phyloP scores from a whole-genome alignment of 2,329 filamentous ascomycete genomes.

The Aspergillus ruber region DNA sequence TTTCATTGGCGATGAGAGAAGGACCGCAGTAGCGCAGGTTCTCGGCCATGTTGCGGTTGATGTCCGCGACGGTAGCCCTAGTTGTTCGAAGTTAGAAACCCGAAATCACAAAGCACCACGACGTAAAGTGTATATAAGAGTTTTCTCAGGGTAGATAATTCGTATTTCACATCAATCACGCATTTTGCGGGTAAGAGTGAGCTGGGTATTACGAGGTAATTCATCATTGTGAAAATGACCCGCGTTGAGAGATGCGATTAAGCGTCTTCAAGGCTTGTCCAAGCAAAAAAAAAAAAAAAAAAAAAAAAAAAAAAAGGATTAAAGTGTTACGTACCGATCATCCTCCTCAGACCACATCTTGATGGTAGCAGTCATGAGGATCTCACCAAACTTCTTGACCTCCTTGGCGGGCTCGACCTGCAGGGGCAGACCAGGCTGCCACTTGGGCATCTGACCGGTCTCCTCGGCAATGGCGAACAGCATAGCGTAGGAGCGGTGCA shows the following conservation, averaged over 20 bases:
- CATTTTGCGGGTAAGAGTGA: constrained; percentile 86
- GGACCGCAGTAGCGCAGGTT: constrained; percentile 89
- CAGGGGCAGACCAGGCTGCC: constrained; percentile 79
- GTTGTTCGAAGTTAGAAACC: constrained; percentile 37
- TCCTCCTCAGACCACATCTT: constrained; percentile 82
- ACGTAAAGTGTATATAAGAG: constrained; percentile 33
- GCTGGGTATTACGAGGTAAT: constrained; percentile 89
- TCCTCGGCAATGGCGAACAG: constrained; percentile 85
- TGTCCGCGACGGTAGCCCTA: constrained; percentile 84
- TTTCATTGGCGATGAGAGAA: constrained; percentile 67
- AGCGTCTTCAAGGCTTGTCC: constrained; percentile 1
- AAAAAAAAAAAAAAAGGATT: constrained; percentile 8
- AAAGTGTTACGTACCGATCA: constrained; percentile 68
- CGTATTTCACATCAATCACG: constrained; percentile 86
- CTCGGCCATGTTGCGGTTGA: constrained; percentile 87
- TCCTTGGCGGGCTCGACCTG: constrained; percentile 72
- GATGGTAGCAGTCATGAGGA: constrained; percentile 77
- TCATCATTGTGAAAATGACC: constrained; percentile 61
- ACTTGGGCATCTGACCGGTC: constrained; percentile 68
- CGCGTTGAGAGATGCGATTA: constrained; percentile 1
- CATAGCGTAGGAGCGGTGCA: constrained; percentile 89
- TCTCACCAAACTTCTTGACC: constrained; percentile 75
- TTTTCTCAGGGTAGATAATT: constrained; percentile 45
- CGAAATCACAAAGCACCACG: constrained; percentile 11
- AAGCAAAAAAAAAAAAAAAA: constrained; percentile 19